Conservation (phyloP, 2,329 filamentous ascomycete species). For the Cryoendolithus antarcticus region DNA sequence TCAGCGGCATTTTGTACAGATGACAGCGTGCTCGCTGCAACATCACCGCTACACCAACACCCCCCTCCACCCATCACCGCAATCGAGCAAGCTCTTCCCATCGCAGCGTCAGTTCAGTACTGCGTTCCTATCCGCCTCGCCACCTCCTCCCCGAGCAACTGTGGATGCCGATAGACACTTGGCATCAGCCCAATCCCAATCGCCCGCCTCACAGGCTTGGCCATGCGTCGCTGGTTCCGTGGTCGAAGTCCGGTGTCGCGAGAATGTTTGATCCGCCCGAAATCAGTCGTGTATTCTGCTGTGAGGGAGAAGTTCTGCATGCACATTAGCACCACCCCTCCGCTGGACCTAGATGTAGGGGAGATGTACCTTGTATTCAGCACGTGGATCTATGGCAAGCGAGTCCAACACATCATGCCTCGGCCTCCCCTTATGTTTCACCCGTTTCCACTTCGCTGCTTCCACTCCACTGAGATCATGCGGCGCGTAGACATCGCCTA, state of each 20-base stretch:
- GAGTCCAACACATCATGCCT: slow-evolving; percentile 61
- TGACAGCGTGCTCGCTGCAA: too few relatives aligned
- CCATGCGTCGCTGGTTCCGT: slow-evolving; percentile 83
- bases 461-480: slow-evolving; percentile 71
- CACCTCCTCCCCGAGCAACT: slow-evolving; percentile 42
- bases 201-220: slow-evolving; percentile 79
- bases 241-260: slow-evolving; percentile 66
- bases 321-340: background rate
- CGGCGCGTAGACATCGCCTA: slow-evolving; percentile 80
- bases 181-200: slow-evolving; percentile 88
- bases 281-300: slow-evolving; percentile 72
- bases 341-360: too few relatives aligned
- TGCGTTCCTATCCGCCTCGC: too few relatives aligned
- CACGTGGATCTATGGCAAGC: slow-evolving; percentile 64
- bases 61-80: too few relatives aligned
- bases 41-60: too few relatives aligned
- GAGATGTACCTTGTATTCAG: slow-evolving; percentile 66
- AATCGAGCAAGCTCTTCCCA: too few relatives aligned
- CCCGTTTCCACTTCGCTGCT: slow-evolving; percentile 66
- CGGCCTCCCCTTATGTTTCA: slow-evolving; percentile 35
- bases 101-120: too few relatives aligned
- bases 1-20: too few relatives aligned
- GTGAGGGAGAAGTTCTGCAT: slow-evolving; percentile 81
- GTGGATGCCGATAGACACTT: slow-evolving; percentile 78
- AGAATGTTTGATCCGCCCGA: slow-evolving; percentile 71